Evolutionary conservation across 2,329 filamentous ascomycete species (phyloP).

Genomic region (Xylaria sp.): DNA sequence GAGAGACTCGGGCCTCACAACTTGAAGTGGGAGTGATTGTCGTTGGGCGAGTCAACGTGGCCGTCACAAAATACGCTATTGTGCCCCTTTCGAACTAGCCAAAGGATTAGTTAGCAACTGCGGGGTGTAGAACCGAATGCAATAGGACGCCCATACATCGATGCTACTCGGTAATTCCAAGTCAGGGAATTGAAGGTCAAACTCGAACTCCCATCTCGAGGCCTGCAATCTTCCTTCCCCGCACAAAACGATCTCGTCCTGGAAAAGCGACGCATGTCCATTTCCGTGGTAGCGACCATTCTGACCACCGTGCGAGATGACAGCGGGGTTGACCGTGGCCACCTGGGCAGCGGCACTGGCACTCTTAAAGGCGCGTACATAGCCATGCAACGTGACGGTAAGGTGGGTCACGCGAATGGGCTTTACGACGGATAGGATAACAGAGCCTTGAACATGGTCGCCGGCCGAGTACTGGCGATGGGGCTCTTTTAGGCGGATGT

Average conservation of each 20-base stretch:
- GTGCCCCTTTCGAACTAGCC: conserved; percentile 91
- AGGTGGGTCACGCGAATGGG: conserved; percentile 83
- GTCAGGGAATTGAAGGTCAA: conserved; percentile 76
- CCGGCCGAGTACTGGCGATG: conserved; percentile 81
- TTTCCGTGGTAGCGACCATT: conserved; percentile 74
- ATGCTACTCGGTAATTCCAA: conserved; percentile 88
- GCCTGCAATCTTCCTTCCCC: conserved; percentile 80
- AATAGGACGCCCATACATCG: conserved; percentile 71
- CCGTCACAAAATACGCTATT: conserved; percentile 89
- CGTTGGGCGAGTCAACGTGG: conserved; percentile 88
- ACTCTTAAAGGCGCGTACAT: conserved; percentile 81
- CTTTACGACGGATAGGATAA: conserved; percentile 78
- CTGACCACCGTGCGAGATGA: conserved; percentile 52
- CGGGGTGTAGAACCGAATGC: conserved; percentile 25
- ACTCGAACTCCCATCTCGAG: conserved; percentile 82
- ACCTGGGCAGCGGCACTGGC: conserved; percentile 66
- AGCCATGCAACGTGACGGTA: conserved; percentile 81
- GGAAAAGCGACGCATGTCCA: conserved; percentile 82
- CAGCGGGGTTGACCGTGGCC: conserved; percentile 56
- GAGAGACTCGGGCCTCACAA: conserved; percentile 82
- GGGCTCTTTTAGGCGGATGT: conserved; percentile 80
- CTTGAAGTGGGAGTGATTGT: conserved; percentile 83
- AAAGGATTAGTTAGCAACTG: conserved; percentile 35
- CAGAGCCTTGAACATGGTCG: conserved; percentile 77
- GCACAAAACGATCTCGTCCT: conserved; percentile 83